A percentile compares a stretch with the other conserved stretches of the same genome.
phyloP scores from a whole-genome alignment of 441 rosid species.

The Gossypium aridum region DNA sequence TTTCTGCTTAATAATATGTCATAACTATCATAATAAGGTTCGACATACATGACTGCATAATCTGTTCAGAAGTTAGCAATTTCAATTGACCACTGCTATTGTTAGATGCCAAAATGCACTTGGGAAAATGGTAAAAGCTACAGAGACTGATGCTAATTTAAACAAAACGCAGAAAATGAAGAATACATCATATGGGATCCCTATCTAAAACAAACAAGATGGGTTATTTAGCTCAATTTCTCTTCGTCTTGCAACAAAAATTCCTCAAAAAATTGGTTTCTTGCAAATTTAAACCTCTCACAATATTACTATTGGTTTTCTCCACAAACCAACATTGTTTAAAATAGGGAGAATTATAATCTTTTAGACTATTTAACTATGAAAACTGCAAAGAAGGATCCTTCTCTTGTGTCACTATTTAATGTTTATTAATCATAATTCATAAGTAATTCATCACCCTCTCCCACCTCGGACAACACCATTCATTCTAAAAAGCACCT shows the following conservation, averaged over 20 bases:
- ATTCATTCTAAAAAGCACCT: not conserved
- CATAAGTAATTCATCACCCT: not conserved
- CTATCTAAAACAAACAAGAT: not conserved
- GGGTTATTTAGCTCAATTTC: not conserved
- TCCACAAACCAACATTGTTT: not conserved
- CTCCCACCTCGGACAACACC: not conserved
- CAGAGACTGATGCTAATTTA: not conserved
- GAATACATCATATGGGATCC: not conserved
- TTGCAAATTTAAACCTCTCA: not conserved
- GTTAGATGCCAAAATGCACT: not conserved
- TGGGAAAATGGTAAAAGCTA: not conserved
- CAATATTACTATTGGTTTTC: not conserved
- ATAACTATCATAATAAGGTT: not conserved
- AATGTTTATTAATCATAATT: not conserved
- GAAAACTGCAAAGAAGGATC: not conserved
- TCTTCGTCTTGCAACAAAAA: not conserved
- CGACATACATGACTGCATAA: not conserved
- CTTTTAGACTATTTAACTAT: not conserved
- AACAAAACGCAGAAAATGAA: not conserved
- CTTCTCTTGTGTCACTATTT: not conserved
- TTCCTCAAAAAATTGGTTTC: not conserved
- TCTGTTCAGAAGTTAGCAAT: not conserved
- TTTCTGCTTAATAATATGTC: not conserved
- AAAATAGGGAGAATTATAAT: not conserved
- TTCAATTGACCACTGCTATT: not conserved